Conservation (phyloP, 257 asterid species). For the Leonotis leonurus region DNA sequence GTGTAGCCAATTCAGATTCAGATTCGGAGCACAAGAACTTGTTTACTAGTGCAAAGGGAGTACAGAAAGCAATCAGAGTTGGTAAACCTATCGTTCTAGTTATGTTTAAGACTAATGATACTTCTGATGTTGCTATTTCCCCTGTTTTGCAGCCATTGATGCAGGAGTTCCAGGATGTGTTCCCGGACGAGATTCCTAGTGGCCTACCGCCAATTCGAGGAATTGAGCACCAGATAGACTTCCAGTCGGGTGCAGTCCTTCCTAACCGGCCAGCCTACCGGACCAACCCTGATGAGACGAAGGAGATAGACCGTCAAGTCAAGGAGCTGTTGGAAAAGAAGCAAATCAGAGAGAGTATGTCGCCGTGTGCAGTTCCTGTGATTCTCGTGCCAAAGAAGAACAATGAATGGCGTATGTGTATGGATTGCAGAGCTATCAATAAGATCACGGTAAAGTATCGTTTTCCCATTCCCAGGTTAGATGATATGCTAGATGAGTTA, state of each 20-base stretch:
- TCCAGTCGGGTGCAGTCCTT: too few species aligned
- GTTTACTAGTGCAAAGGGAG: background rate
- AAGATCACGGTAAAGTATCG: background rate
- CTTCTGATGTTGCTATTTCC: background rate
- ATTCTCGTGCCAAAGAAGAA: background rate
- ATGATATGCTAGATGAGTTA: too few species aligned
- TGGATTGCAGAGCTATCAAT: too few species aligned
- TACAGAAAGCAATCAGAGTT: background rate
- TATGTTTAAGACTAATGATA: background rate
- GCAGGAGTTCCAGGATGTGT: background rate
- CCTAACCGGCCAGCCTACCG: too few species aligned
- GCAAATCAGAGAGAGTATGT: too few species aligned
- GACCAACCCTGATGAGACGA: too few species aligned
- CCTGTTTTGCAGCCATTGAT: background rate
- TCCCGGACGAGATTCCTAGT: background rate
- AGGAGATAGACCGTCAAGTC: too few species aligned
- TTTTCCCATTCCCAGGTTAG: background rate
- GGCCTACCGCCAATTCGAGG: background rate
- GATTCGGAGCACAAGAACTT: background rate
- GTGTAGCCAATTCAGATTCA: background rate
- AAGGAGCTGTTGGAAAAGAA: too few species aligned
- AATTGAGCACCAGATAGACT: too few species aligned
- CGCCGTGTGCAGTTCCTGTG: background rate
- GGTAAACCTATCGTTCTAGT: background rate
- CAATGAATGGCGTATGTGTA: background rate